A percentile compares a stretch with the other conserved stretches of the same genome.
Evolutionary conservation across 1,139 yeast species (phyloP).

Genomic region (Candida tetrigidarum): DNA sequence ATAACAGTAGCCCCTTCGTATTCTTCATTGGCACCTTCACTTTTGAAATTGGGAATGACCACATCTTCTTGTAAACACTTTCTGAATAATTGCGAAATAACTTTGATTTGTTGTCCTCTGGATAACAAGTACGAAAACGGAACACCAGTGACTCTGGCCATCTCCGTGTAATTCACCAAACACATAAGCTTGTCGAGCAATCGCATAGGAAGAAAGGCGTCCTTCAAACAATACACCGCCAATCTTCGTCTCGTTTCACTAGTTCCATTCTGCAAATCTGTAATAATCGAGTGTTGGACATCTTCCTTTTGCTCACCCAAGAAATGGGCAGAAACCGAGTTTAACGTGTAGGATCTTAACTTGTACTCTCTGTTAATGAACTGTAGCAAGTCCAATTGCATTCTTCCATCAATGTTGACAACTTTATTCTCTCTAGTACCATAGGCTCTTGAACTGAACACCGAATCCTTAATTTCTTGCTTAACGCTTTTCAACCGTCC

Average conservation of each 20-base stretch:
- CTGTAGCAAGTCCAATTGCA: constrained; percentile 93
- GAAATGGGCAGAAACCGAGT: constrained; percentile 94
- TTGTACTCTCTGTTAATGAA: constrained; percentile 95
- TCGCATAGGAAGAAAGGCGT: constrained; percentile 89
- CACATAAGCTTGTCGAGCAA: constrained; percentile 94
- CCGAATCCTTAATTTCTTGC: constrained; percentile 81
- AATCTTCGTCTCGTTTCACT: constrained; percentile 91
- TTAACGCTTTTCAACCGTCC: constrained; percentile 71
- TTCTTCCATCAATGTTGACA: constrained; percentile 92
- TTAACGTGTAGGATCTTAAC: constrained; percentile 90
- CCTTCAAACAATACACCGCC: constrained; percentile 97
- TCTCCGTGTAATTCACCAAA: constrained; percentile 94
- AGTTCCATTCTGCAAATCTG: constrained; percentile 91
- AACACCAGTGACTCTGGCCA: constrained; percentile 99
- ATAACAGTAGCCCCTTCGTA: constrained; percentile 99
- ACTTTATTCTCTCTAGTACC: constrained; percentile 95
- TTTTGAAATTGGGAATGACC: constrained; percentile 87
- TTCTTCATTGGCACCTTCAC: constrained; percentile 85
- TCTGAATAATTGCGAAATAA: constrained; percentile 90
- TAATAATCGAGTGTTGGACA: constrained; percentile 95
- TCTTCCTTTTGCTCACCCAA: constrained; percentile 97
- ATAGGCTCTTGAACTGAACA: constrained; percentile 92
- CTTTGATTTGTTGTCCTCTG: constrained; percentile 98
- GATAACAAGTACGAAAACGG: constrained; percentile 89
- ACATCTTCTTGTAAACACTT: constrained; percentile 86